phyloP scores from a whole-genome alignment of 352 stramenopile genomes.

The Pythium scleroteichum region DNA sequence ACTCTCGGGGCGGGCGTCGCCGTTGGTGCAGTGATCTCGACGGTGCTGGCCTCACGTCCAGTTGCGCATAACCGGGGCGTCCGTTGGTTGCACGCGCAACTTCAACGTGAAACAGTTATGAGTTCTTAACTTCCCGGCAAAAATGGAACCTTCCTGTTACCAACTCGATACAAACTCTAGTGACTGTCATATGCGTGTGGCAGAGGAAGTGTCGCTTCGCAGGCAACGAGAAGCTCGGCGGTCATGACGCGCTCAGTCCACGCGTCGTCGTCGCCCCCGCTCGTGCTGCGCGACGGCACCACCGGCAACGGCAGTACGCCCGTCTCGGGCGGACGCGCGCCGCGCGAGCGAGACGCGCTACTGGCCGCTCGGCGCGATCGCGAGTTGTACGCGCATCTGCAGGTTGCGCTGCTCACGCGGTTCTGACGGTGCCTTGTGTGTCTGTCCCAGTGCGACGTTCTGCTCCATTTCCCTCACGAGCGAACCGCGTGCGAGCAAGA shows the following conservation, averaged over 20 bases:
- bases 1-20: slow-evolving; percentile 21
- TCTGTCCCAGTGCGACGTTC: slow-evolving; percentile 42
- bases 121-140: slow-evolving; percentile 11
- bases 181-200: slow-evolving; percentile 4
- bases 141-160: slow-evolving; percentile 3
- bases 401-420: background rate
- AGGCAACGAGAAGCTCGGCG: background rate
- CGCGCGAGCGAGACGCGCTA: slow-evolving; percentile 23
- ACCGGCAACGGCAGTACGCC: background rate
- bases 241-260: slow-evolving; percentile 23
- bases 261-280: slow-evolving; percentile 24
- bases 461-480: slow-evolving; percentile 65
- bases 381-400: slow-evolving; percentile 18
- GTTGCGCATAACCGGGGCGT: slow-evolving; percentile 4
- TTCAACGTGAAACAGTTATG: slow-evolving; percentile 21
- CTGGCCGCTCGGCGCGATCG: slow-evolving; percentile 11
- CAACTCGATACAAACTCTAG: slow-evolving; percentile 22
- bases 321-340: background rate
- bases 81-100: slow-evolving; percentile 9
- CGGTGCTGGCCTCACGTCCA: slow-evolving; percentile 1
- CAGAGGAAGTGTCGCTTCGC: slow-evolving; percentile 17
- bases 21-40: slow-evolving; percentile 5
- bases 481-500: slow-evolving; percentile 41
- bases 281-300: slow-evolving; percentile 6
- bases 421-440: background rate